Evolutionary conservation across 768 basidiomycete genomes (phyloP).

Genomic region (Lactifluus hygrophoroides): DNA sequence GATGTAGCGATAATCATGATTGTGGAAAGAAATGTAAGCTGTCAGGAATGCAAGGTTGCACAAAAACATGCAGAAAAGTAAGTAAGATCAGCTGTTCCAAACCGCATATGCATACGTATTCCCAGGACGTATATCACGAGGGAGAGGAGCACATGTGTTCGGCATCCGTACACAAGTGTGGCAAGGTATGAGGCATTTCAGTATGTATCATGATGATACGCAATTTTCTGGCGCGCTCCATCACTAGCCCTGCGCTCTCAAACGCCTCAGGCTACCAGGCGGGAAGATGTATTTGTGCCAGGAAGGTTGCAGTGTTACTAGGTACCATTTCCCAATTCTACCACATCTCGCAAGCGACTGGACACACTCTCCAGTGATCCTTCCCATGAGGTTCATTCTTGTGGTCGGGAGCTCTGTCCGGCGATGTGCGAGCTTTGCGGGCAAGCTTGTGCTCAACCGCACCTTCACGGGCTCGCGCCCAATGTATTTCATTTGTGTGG

Average conservation of each 20-base stretch:
- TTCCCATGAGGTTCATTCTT: constrained; percentile 39
- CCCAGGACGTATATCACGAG: constrained; percentile 39
- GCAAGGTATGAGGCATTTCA: constrained; percentile 33
- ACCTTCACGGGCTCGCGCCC: too few species aligned
- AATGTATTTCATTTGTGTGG: constrained; percentile 46
- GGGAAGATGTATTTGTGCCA: constrained; percentile 5
- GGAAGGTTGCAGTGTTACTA: background rate
- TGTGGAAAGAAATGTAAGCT: constrained; percentile 46
- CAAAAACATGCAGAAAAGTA: constrained; percentile 44
- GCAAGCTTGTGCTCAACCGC: too few species aligned
- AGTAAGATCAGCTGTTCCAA: background rate
- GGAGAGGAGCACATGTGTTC: too few species aligned
- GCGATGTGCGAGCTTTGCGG: constrained; percentile 46
- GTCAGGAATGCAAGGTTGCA: constrained; percentile 40
- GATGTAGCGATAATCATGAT: constrained; percentile 44
- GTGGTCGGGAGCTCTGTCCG: constrained; percentile 45
- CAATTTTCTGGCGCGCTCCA: background rate
- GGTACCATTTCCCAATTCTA: background rate
- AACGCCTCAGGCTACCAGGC: background rate
- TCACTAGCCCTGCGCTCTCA: constrained; percentile 7
- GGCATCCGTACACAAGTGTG: constrained; percentile 53
- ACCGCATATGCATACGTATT: background rate
- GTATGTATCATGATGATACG: background rate
- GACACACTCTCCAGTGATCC: constrained; percentile 34
- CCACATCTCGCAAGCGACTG: too few species aligned